These are phyloP conservation scores for Barnettozyma californica DNA, from an alignment of 805 yeast species.

Conservation along the genomic window DNA sequence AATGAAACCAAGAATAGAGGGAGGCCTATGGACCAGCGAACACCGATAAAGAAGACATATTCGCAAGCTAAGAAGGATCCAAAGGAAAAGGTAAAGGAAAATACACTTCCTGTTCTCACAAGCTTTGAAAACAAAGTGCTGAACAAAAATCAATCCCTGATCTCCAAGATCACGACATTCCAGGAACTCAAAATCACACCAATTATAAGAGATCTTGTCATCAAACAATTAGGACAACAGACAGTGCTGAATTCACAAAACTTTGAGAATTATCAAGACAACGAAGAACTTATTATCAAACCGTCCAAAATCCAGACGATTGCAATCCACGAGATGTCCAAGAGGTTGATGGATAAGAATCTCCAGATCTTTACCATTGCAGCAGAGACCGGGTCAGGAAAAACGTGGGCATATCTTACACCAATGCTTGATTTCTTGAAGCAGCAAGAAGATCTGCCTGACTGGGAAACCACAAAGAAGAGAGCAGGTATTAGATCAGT, in stretches of 20 bases:
- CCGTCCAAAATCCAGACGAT: slow-evolving; percentile 85
- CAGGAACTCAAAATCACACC: slow-evolving; percentile 65
- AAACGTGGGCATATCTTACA: slow-evolving; percentile 85
- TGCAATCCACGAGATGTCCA: slow-evolving; percentile 42
- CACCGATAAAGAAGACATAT: neutral
- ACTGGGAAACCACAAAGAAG: slow-evolving; percentile 28
- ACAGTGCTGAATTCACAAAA: slow-evolving; percentile 34
- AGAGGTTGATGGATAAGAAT: slow-evolving; percentile 30
- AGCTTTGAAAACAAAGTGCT: slow-evolving; percentile 27
- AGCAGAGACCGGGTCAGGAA: slow-evolving; percentile 97
- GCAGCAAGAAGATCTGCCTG: slow-evolving; percentile 37
- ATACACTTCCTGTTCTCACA: slow-evolving; percentile 18
- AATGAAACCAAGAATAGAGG: neutral
- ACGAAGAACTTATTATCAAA: slow-evolving; percentile 19
- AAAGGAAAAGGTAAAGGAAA: slow-evolving; percentile 9
- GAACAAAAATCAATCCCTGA: slow-evolving; percentile 33
- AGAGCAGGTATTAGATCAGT: slow-evolving; percentile 58
- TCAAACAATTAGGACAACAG: slow-evolving; percentile 44
- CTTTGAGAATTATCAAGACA: slow-evolving; percentile 17
- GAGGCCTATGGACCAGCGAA: neutral
- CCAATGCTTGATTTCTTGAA: slow-evolving; percentile 67
- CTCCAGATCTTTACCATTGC: slow-evolving; percentile 72
- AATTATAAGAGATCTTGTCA: slow-evolving; percentile 55
- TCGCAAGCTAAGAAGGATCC: neutral
- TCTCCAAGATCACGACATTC: slow-evolving; percentile 55